A percentile compares a stretch with the other conserved stretches of the same genome.
Conservation (phyloP, 2,329 filamentous ascomycete genomes). For the Trichoderma sp. region DNA sequence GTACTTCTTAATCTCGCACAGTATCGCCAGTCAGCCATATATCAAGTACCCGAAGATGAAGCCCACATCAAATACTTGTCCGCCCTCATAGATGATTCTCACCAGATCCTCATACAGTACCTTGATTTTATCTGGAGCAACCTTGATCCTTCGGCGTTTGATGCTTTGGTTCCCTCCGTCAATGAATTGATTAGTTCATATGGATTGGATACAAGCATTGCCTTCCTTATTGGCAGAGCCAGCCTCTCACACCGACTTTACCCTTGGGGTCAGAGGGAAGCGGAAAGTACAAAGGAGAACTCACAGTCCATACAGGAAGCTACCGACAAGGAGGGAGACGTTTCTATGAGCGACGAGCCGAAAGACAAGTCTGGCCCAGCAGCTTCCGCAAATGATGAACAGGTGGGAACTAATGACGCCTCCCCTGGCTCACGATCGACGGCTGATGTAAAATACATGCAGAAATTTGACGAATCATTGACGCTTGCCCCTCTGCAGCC, state of each 20-base stretch:
- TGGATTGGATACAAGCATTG: conserved; percentile 77
- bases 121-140: conserved; percentile 86
- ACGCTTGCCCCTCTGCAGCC: conserved; percentile 60
- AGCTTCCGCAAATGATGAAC: conserved; percentile 38
- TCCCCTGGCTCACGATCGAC: conserved; percentile 27
- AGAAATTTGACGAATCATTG: conserved; percentile 44
- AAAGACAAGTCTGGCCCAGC: conserved; percentile 38
- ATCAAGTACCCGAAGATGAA: conserved; percentile 69
- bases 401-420: conserved; percentile 36
- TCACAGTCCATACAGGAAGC: conserved; percentile 35
- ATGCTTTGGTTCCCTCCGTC: conserved; percentile 75
- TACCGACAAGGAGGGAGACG: conserved; percentile 61
- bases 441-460: conserved; percentile 35
- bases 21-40: conserved; percentile 85
- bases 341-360: conserved; percentile 49
- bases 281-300: conserved; percentile 38
- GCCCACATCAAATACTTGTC: conserved; percentile 88
- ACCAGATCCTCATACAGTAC: conserved; percentile 83
- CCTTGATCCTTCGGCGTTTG: conserved; percentile 75
- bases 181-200: conserved; percentile 75
- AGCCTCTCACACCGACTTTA: conserved; percentile 71
- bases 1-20: conserved; percentile 90
- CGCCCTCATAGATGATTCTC: conserved; percentile 87
- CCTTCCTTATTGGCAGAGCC: conserved; percentile 80
- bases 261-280: conserved; percentile 46